Base-by-base conservation (phyloP, 2,329 filamentous ascomycete genomes). In the Phaeosphaeriaceae sp. region DNA sequence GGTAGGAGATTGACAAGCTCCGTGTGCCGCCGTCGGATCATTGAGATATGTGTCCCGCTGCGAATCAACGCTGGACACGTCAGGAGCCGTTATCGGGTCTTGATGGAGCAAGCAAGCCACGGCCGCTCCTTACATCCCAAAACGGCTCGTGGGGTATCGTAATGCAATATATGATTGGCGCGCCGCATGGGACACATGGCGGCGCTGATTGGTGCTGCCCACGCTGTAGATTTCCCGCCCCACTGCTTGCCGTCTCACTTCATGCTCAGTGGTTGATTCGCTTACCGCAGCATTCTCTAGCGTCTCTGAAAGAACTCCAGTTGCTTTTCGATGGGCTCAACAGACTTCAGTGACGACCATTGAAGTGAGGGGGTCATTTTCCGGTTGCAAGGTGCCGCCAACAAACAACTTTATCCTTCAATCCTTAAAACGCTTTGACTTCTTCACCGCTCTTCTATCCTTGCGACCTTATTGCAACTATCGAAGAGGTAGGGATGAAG, bases 61-160 rank as follows among this genome's bases (percentile, higher is more conserved):
- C 69, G 69, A 73, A 73, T 73, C 66, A 71, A 17, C 42, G 58
- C 54, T 21, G 64, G 70, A 66, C 70, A 73, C 70, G 70, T 73
- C 68, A 58, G 58, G 53, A 60, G 56, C 62, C 70, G 67, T 72
- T 72, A 71, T 73, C 68, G 69, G 67, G 56, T 57, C 58, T 61
- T 48, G 59, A 56, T 46, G 57, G 61, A 54, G 50, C 47, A 51
- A 47, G 63, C 61, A 70, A 69, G 66, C 67, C 68, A 68, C 57
- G 51, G 48, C 62, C 64, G 64, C 62, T 66, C 66, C 66, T 71
- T 71, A 63, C 69, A 66, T 64, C 56, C 62, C 37, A 58, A 62
- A 61, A 57, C 54, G 49, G 67, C 57, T 63, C 55, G 60, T 63
- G 58, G 59, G 58, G 49, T 56, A 46, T 46, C 15, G 17, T 45